These are phyloP conservation scores for Botryosphaeria agaves DNA, from an alignment of 2,329 filamentous ascomycete genomes.

Conservation along the genomic window DNA sequence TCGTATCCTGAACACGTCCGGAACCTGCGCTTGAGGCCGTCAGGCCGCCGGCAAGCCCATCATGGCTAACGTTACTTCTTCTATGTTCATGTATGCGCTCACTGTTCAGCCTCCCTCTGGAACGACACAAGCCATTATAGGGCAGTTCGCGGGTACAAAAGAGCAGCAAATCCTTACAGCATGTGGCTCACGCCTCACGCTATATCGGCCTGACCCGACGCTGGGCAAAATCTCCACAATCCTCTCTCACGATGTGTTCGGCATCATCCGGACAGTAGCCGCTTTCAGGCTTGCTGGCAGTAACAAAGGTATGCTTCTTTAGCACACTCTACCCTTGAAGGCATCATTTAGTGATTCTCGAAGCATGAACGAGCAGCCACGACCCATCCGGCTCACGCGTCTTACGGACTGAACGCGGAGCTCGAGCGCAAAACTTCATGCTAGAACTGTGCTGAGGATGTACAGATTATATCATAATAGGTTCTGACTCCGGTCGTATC, in stretches of 20 bases:
- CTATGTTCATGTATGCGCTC: slow-evolving; percentile 97
- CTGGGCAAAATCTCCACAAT: slow-evolving; percentile 76
- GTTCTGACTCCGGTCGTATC: slow-evolving; percentile 89
- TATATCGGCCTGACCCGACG: slow-evolving; percentile 70
- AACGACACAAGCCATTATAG: slow-evolving; percentile 77
- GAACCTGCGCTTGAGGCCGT: slow-evolving; percentile 2
- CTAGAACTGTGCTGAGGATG: slow-evolving; percentile 23
- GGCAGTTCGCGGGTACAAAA: slow-evolving; percentile 89
- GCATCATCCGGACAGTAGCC: slow-evolving; percentile 78
- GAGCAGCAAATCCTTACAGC: slow-evolving; percentile 96
- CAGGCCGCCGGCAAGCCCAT: slow-evolving; percentile 17
- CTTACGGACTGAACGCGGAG: slow-evolving; percentile 10
- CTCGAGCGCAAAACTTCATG: slow-evolving; percentile 14
- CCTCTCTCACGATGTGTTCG: slow-evolving; percentile 86
- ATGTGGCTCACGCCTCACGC: slow-evolving; percentile 73
- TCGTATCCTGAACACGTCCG: neutral
- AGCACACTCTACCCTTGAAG: slow-evolving; percentile 9
- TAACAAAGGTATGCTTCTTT: slow-evolving; percentile 65
- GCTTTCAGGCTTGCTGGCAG: slow-evolving; percentile 86
- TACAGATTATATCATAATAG: slow-evolving; percentile 85
- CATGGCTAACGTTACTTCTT: slow-evolving; percentile 97
- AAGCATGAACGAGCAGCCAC: slow-evolving; percentile 16
- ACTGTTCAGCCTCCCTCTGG: slow-evolving; percentile 87
- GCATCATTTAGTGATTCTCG: slow-evolving; percentile 30
- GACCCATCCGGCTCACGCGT: slow-evolving; percentile 9